Evolutionary conservation across 2,329 filamentous ascomycete genomes (phyloP).

Genomic region (Fusarium dimerum): DNA sequence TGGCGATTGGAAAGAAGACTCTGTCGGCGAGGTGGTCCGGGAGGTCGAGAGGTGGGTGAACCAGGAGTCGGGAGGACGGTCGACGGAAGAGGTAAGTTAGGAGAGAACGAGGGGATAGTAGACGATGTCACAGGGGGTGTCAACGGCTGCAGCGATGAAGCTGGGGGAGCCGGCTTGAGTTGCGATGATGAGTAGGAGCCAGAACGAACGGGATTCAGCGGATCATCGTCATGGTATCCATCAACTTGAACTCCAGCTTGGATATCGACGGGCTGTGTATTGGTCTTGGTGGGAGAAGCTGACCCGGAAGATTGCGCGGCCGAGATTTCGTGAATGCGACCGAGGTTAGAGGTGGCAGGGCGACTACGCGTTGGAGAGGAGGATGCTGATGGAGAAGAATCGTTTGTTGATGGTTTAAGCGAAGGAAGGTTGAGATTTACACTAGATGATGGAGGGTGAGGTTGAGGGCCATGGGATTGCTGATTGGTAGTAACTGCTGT

Average conservation of each 20-base stretch:
- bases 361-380: conserved; percentile 21
- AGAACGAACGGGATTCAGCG: conserved; percentile 27
- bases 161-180: conserved; percentile 12
- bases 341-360: conserved; percentile 27
- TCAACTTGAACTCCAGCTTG: conserved; percentile 20
- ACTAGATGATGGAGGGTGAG: conserved; percentile 17
- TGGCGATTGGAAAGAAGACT: conserved; percentile 41
- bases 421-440: conserved; percentile 13
- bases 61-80: conserved; percentile 12
- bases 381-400: conserved; percentile 13
- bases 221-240: conserved; percentile 28
- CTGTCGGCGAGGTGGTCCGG: conserved; percentile 31
- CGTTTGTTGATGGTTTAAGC: conserved; percentile 13
- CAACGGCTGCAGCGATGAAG: conserved; percentile 2
- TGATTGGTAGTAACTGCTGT: conserved; percentile 21
- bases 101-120: conserved; percentile 39
- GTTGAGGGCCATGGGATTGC: conserved; percentile 23
- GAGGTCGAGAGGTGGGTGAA: conserved; percentile 19
- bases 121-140: conserved; percentile 35
- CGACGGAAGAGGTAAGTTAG: conserved; percentile 19
- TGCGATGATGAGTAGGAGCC: conserved; percentile 20
- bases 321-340: conserved; percentile 28
- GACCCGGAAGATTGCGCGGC: conserved; percentile 13
- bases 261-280: conserved; percentile 20
- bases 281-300: conserved; percentile 11